Evolutionary conservation across 371 early-diverging fungal genomes (phyloP), one percentile per base, ranked within the genome.

Genomic region (Mucor irregularis): DNA sequence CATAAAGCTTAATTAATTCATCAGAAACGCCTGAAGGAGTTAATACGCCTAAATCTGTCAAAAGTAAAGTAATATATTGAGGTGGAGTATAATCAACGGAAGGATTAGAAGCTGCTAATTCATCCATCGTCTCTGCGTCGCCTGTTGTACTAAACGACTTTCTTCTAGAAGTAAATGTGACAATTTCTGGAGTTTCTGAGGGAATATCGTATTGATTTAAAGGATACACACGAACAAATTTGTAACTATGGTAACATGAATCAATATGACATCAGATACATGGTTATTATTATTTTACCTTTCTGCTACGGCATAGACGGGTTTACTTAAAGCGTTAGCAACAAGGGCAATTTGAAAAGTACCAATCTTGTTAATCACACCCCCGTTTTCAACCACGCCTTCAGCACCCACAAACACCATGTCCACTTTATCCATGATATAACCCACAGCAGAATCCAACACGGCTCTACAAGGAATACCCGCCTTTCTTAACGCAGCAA

Each of bases 311-410:
- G 89, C 93, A 68, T 96, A 98, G 19, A 97, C 88, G n/a, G 97
- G 97, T 68, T 91, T 94, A 49, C 89, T 86, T 26, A 92, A 85
- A 1, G 95, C 91, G 68, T 93, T 94, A 6, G 99, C 97, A 13
- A 96, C 90, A 9, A 98, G 74, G 7, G 97, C 94, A 64, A 97
- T 85, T 72, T 94, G 96, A 64, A 94, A 96, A 11, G 93, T 92
- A 29, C 95, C 94, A 62, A 92, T 86, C 81, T 92, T 91, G 68
- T 97, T 98, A 63, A 98, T 90, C 42, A 98, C 68, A 5, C 99
- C 99, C 26, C 99, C 99, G 64, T 95, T 98, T 73, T 96, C 95
- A 5, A 94, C 95, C 3, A 98, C 95, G 31, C 93, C 99, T 74
- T 98, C 99, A 11, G 97, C 99, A 7, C 99, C 99, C 28, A 96